These are phyloP conservation scores for Aciculosporium take DNA, from an alignment of 2,329 filamentous ascomycete genomes.

Conservation along the genomic window DNA sequence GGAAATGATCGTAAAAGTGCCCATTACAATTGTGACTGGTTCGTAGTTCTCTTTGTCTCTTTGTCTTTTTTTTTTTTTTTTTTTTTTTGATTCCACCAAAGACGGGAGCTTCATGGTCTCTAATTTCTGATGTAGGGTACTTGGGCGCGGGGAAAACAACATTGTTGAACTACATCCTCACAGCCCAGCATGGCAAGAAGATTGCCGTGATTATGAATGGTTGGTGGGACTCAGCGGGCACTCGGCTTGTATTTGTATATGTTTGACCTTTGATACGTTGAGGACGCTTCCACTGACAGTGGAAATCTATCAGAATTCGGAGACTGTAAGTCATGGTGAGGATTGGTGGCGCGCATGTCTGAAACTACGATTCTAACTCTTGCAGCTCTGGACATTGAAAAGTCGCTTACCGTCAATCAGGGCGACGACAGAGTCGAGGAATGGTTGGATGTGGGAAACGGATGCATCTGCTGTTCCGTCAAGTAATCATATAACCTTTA, in stretches of 20 bases:
- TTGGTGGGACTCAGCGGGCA: conserved; percentile 3
- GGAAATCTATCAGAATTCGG: conserved; percentile 49
- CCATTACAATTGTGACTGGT: conserved; percentile 77
- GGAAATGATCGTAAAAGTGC: conserved; percentile 51
- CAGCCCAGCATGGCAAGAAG: conserved; percentile 89
- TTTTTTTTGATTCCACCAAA: neutral
- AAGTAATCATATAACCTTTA: conserved; percentile 46
- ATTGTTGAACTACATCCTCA: conserved; percentile 87
- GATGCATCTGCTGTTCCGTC: conserved; percentile 94
- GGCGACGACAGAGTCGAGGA: conserved; percentile 73
- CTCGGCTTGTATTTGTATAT: neutral
- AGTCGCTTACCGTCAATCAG: conserved; percentile 81
- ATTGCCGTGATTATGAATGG: conserved; percentile 97
- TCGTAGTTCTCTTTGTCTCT: conserved; percentile 8
- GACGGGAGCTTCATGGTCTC: too few species aligned
- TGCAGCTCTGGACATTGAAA: conserved; percentile 86
- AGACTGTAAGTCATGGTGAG: conserved; percentile 43
- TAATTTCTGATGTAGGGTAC: conserved; percentile 48
- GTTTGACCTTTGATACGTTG: neutral
- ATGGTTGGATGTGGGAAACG: conserved; percentile 93
- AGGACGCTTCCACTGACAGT: neutral
- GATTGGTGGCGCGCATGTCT: conserved; percentile 6
- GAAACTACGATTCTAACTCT: conserved; percentile 7
- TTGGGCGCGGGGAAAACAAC: conserved; percentile 94
- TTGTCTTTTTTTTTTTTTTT: neutral